Evolutionary conservation across 78 protist species (phyloP).

Genomic region (Dictyostelium firmibasis): DNA sequence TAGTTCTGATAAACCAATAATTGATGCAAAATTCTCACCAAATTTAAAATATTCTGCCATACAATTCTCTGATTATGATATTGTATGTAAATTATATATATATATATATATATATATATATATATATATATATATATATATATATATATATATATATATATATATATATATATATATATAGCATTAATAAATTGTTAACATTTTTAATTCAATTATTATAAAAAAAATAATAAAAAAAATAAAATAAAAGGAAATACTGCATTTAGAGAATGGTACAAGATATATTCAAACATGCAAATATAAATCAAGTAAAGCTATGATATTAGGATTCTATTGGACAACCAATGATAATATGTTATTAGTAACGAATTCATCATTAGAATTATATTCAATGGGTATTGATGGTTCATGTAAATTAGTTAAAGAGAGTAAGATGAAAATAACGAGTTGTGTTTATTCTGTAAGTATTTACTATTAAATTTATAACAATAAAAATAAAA

Average conservation of each 20-base stretch:
- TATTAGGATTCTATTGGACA: conserved; percentile 40
- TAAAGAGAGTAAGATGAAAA: conserved; percentile 52
- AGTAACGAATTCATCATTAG: conserved; percentile 48
- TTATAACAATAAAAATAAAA: too few species aligned
- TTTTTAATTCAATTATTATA: too few species aligned
- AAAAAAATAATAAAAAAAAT: not conserved
- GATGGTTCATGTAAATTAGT: conserved; percentile 68
- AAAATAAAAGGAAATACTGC: conserved; percentile 36
- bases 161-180: too few species aligned
- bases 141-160: too few species aligned
- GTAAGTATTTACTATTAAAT: conserved; percentile 17
- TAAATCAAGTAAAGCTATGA: conserved; percentile 25
- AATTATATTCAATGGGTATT: conserved; percentile 22
- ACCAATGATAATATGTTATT: conserved; percentile 21
- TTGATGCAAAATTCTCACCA: conserved; percentile 72
- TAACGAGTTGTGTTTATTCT: conserved; percentile 40
- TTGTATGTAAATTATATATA: too few species aligned
- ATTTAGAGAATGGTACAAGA: conserved; percentile 44
- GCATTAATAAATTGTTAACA: too few species aligned
- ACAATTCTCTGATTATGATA: conserved; percentile 46
- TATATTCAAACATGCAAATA: conserved; percentile 30
- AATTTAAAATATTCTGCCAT: conserved; percentile 48
- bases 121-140: too few species aligned
- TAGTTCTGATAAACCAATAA: conserved; percentile 57
- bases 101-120: too few species aligned